Evolutionary conservation across 192 early-diverging fungal species (phyloP), one percentile per base, ranked within the genome.

Genomic region (Geosiphon pyriformis): DNA sequence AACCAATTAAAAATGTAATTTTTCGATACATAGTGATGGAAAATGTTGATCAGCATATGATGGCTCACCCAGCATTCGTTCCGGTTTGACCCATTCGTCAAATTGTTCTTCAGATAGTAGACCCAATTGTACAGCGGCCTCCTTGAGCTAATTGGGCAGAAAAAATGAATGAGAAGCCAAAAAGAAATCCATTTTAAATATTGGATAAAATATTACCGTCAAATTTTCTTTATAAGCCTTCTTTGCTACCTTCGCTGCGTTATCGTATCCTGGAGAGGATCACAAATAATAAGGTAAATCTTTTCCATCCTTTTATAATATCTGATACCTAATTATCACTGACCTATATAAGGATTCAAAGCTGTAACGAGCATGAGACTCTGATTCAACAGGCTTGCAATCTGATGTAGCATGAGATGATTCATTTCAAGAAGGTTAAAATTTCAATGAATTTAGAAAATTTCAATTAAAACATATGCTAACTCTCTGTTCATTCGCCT

Each of bases 331-430:
- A n/a, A 34, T 2, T 55, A 73, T 31, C 72, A 59, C 51, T 75
- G 71, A 71, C 95, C 97, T 81, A 99, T 97, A 72, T 97, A 82
- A 32, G 93, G 93, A 85, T 99, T 99, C 46, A 99, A 83, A 20
- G 97, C 95, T 60, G 97, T 99, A 54, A 99, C 97, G 69, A 99
- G 86, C 97, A 98, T 97, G 59, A 98, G 81, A 37, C 87, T 92
- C 79, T 96, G 90, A 60, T 97, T 85, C 79, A 97, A 86, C 71
- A 95, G 84, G 54, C 75, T 74, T 46, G 84, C 81, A 79, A 98
- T 97, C 70, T 88, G 30, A 18, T 32, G 20, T 23, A 22, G 33
- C 20, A 52, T 3, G 32, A 25, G 8, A 31, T 3, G 18, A 47
- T 23, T 31, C 31, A 10, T 29, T 37, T 48, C 7, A 42, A 42